These are phyloP conservation scores for Mycena citricolor DNA, from an alignment of 1,284 basidiomycete species.

Conservation along the genomic window DNA sequence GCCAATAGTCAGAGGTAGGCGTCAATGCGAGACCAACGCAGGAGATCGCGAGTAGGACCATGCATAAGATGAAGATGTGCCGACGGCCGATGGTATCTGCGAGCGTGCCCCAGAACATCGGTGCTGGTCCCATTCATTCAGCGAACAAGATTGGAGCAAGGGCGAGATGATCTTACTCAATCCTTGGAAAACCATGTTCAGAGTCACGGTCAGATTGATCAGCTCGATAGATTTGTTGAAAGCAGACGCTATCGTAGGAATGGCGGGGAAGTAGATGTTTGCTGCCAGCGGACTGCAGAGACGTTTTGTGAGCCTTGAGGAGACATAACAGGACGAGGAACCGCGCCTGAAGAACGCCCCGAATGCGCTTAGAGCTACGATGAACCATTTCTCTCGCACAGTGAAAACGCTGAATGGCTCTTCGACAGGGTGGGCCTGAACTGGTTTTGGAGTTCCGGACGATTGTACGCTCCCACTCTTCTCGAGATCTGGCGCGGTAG, in stretches of 20 bases:
- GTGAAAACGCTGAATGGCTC: conserved; percentile 61
- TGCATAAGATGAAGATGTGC: conserved; percentile 52
- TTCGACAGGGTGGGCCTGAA: no score
- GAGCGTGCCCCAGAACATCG: conserved; percentile 61
- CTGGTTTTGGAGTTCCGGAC: no score
- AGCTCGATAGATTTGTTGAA: conserved; percentile 66
- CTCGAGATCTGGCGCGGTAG: no score
- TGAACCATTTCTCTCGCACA: conserved; percentile 61
- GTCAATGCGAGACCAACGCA: conserved; percentile 63
- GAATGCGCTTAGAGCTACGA: conserved; percentile 56
- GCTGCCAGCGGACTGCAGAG: conserved; percentile 62
- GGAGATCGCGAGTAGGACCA: conserved; percentile 51
- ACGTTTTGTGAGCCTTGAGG: neutral
- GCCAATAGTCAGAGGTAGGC: conserved; percentile 58
- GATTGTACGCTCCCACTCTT: no score
- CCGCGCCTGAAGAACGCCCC: conserved; percentile 62
- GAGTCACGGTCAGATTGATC: conserved; percentile 74
- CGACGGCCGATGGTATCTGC: conserved; percentile 59
- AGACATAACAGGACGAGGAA: neutral
- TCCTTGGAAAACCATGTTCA: conserved; percentile 79
- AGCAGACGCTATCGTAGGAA: conserved; percentile 61
- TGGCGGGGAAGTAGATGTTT: conserved; percentile 78
- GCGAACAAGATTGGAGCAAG: neutral
- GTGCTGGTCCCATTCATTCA: conserved; percentile 37
- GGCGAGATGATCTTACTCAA: conserved; percentile 45